Percentiles rank a stretch among this genome's conserved stretches.
phyloP scores from a whole-genome alignment of 371 early-diverging fungal genomes.

The Rhizomucor miehei region DNA sequence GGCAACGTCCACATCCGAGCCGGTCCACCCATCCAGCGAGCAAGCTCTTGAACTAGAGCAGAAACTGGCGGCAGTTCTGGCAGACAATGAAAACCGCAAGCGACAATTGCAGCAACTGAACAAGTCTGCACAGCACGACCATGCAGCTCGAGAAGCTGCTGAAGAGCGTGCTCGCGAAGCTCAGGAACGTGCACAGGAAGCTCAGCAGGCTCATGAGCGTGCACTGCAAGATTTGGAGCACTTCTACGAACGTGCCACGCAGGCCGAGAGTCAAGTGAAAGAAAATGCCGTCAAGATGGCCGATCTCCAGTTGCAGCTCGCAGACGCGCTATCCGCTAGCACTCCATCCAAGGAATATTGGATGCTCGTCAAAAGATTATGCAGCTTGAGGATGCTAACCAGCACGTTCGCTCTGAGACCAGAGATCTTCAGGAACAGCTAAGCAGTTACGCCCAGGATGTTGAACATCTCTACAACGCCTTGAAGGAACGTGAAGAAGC shows the following conservation, averaged over 20 bases:
- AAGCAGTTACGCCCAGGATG: conserved; percentile 49
- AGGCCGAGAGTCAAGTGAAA: conserved; percentile 41
- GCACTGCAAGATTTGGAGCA: conserved; percentile 40
- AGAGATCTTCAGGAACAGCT: conserved; percentile 46
- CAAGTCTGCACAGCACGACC: conserved; percentile 44
- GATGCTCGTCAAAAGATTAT: conserved; percentile 53
- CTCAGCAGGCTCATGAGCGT: conserved; percentile 44
- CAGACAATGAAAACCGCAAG: conserved; percentile 41
- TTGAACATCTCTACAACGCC: conserved; percentile 34
- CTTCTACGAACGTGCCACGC: conserved; percentile 36
- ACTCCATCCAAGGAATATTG: conserved; percentile 20
- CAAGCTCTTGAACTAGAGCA: conserved; percentile 27
- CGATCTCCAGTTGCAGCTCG: conserved; percentile 16
- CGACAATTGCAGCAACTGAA: conserved; percentile 34
- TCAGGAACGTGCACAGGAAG: conserved; percentile 44
- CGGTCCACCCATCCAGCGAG: background rate
- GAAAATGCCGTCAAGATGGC: conserved; percentile 27
- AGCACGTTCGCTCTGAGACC: conserved; percentile 52
- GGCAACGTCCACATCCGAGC: conserved; percentile 1
- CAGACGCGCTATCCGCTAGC: conserved; percentile 8
- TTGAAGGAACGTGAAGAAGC: conserved; percentile 51
- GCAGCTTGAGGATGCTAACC: conserved; percentile 51
- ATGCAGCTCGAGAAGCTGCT: conserved; percentile 31
- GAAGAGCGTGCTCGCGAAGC: conserved; percentile 51
- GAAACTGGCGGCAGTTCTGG: conserved; percentile 37